phyloP scores from a whole-genome alignment of 2,329 filamentous ascomycete genomes.

The Hypoxylon sp. region DNA sequence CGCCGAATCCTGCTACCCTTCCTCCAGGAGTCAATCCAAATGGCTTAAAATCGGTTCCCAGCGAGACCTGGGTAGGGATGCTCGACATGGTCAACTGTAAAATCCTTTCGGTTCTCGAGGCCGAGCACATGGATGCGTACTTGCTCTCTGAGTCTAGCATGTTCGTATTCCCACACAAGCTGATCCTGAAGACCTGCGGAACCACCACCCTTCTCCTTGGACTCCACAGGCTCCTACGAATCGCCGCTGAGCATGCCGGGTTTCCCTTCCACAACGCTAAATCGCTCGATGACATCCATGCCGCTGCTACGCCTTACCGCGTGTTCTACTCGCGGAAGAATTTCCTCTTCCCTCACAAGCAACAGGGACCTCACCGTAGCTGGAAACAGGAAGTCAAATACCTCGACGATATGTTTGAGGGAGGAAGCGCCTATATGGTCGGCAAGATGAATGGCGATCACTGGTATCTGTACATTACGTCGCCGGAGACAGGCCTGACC shows the following conservation, averaged over 20 bases:
- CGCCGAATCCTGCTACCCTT: conserved; percentile 78
- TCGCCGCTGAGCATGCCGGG: conserved; percentile 87
- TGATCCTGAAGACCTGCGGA: conserved; percentile 98
- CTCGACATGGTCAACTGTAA: conserved; percentile 98
- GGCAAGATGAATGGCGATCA: conserved; percentile 99
- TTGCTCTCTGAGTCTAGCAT: conserved; percentile 99
- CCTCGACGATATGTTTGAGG: conserved; percentile 89
- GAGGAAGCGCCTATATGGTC: conserved; percentile 98
- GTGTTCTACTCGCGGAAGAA: conserved; percentile 99
- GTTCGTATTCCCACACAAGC: conserved; percentile 99
- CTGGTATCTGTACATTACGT: conserved; percentile 98
- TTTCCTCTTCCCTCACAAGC: conserved; percentile 94
- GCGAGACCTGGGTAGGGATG: conserved; percentile 94
- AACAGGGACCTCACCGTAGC: conserved; percentile 93
- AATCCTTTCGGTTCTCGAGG: conserved; percentile 92
- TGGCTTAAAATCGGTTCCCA: conserved; percentile 86
- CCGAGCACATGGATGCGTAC: conserved; percentile 95
- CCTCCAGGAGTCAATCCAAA: conserved; percentile 76
- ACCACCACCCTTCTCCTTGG: conserved; percentile 94
- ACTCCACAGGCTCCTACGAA: conserved; percentile 89
- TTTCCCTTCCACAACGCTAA: conserved; percentile 83
- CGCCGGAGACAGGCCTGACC: conserved; percentile 81
- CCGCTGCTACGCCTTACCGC: conserved; percentile 88
- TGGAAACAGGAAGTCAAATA: conserved; percentile 97
- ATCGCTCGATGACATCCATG: conserved; percentile 73